These are phyloP conservation scores for Citrus inodora DNA, from an alignment of 345 rosid genomes.

Conservation along the genomic window DNA sequence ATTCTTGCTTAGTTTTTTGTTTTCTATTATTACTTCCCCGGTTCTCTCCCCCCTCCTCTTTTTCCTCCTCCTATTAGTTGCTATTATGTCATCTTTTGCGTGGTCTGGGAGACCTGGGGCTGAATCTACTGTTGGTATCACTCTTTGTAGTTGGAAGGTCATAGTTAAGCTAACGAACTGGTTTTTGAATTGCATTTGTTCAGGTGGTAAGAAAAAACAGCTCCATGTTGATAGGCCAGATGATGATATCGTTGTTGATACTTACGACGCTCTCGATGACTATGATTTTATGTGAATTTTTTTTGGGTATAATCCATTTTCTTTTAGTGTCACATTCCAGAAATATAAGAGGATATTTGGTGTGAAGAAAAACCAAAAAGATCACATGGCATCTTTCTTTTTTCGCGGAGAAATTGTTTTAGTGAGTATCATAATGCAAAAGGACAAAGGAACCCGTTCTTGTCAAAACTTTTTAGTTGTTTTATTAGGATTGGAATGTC, in stretches of 20 bases:
- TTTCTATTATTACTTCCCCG: no score
- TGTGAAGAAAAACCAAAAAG: not conserved
- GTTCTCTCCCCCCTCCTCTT: no score
- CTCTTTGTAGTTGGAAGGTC: not conserved
- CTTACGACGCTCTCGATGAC: conserved; percentile 66
- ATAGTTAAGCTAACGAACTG: not conserved
- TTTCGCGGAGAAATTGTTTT: not conserved
- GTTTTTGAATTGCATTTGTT: not conserved
- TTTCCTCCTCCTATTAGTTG: not conserved
- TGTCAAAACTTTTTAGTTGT: not conserved
- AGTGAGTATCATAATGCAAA: not conserved
- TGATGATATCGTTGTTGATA: conserved; percentile 54
- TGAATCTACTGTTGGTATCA: not conserved
- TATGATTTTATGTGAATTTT: conserved; percentile 75
- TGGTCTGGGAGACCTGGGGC: not conserved
- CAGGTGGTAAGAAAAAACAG: conserved; percentile 84
- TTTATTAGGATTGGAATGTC: not conserved
- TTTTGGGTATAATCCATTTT: not conserved
- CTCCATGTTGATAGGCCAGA: conserved; percentile 71
- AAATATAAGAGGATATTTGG: not conserved
- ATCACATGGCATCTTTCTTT: not conserved
- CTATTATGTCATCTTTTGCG: not conserved
- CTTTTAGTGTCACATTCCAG: not conserved
- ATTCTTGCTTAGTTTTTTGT: not conserved
- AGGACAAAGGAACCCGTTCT: not conserved